These are phyloP conservation scores for Oleoguttula mirabilis DNA, from an alignment of 495 filamentous ascomycete genomes.

Conservation along the genomic window DNA sequence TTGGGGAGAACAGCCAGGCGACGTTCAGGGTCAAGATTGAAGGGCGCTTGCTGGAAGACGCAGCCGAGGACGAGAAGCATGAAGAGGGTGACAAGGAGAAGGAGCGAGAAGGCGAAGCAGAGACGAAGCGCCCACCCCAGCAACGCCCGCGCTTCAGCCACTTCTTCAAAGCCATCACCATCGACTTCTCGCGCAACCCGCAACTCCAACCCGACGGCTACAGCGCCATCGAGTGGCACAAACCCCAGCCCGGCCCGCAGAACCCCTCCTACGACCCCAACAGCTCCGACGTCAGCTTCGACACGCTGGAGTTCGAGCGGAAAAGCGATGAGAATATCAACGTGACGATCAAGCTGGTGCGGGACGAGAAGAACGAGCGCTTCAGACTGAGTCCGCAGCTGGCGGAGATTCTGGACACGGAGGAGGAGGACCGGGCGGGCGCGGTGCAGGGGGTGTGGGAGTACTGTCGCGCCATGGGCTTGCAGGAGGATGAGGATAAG, in stretches of 20 bases:
- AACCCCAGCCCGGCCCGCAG: slow-evolving; percentile 40
- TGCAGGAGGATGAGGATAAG: slow-evolving; percentile 91
- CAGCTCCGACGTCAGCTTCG: slow-evolving; percentile 56
- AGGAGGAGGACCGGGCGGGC: slow-evolving; percentile 74
- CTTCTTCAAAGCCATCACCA: slow-evolving; percentile 84
- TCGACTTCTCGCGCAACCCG: slow-evolving; percentile 69
- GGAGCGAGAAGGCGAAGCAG: slow-evolving; percentile 33
- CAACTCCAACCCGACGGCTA: slow-evolving; percentile 41
- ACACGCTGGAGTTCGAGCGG: slow-evolving; percentile 81
- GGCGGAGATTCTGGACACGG: slow-evolving; percentile 73
- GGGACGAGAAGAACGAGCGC: slow-evolving; percentile 77
- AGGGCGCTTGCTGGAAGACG: slow-evolving; percentile 69
- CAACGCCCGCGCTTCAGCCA: slow-evolving; percentile 62
- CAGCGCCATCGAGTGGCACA: slow-evolving; percentile 60
- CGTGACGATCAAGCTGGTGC: slow-evolving; percentile 72
- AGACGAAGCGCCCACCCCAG: slow-evolving; percentile 31
- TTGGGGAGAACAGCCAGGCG: slow-evolving; percentile 51
- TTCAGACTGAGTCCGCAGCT: slow-evolving; percentile 65
- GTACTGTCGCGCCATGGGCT: slow-evolving; percentile 72
- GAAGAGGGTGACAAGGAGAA: slow-evolving; percentile 53
- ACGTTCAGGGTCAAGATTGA: slow-evolving; percentile 89
- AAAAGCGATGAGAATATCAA: slow-evolving; percentile 87
- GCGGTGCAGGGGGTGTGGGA: slow-evolving; percentile 89
- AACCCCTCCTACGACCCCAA: slow-evolving; percentile 18
- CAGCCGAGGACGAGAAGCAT: slow-evolving; percentile 47